Percentiles rank a stretch among this genome's conserved stretches.
Evolutionary conservation across 2,329 filamentous ascomycete species (phyloP).

Genomic region (Allantophomopsis lycopodina): DNA sequence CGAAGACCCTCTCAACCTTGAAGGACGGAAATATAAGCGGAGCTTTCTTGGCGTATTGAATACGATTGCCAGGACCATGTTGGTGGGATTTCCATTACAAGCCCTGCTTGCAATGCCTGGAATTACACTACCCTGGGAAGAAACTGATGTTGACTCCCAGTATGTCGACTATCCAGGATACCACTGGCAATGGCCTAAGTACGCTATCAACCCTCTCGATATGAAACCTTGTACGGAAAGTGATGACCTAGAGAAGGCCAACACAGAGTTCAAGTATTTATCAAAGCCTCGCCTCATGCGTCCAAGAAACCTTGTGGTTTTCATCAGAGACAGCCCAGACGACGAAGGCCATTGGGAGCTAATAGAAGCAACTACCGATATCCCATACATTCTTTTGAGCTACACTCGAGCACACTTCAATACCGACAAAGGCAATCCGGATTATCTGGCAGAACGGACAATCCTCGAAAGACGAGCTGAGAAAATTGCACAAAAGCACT

Average conservation of each 20-base stretch:
- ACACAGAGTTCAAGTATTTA: too few species aligned
- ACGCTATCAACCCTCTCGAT: conserved; percentile 13
- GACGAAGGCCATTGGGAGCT: too few species aligned
- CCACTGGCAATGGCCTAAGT: conserved; percentile 14
- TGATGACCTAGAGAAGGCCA: too few species aligned
- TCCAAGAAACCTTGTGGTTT: too few species aligned
- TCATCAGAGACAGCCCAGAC: too few species aligned
- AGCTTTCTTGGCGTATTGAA: conserved; percentile 3
- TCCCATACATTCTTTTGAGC: not conserved
- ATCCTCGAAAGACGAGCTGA: too few species aligned
- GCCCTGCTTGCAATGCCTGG: conserved; percentile 7
- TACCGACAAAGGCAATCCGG: not conserved
- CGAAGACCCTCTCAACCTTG: too few species aligned
- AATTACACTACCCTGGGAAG: conserved; percentile 6
- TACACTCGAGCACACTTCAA: conserved; percentile 1
- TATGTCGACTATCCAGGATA: conserved; percentile 12
- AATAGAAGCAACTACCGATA: not conserved
- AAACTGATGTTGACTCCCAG: conserved; percentile 6
- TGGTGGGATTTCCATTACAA: conserved; percentile 11
- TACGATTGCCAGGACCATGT: conserved; percentile 6
- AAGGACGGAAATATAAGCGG: too few species aligned
- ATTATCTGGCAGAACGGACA: not conserved
- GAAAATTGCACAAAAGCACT: too few species aligned
- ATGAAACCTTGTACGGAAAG: conserved; percentile 5
- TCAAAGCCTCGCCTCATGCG: too few species aligned